Percentiles rank a stretch among this genome's conserved stretches.
phyloP scores from a whole-genome alignment of 768 basidiomycete species.

The Tulasnella sp. region DNA sequence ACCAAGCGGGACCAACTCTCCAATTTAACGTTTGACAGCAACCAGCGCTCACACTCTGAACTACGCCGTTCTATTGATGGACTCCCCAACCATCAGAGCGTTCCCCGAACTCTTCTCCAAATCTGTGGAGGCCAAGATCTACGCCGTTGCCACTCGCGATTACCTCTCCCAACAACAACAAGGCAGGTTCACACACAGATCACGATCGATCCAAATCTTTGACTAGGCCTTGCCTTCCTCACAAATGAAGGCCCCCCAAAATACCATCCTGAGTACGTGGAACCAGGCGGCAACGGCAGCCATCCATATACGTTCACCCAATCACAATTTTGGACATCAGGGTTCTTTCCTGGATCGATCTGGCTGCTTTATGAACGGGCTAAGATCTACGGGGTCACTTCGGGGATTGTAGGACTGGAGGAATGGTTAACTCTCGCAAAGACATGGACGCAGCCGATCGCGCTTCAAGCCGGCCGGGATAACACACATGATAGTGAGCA shows the following conservation, averaged over 20 bases:
- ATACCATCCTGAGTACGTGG: slow-evolving; percentile 1
- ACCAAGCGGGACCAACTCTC: too few species aligned
- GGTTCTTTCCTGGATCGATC: slow-evolving; percentile 10
- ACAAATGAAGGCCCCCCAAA: neutral
- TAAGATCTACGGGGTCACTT: neutral
- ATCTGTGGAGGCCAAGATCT: slow-evolving; percentile 8
- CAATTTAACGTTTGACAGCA: too few species aligned
- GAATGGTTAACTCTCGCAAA: neutral
- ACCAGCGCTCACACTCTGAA: too few species aligned
- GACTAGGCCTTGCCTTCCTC: too few species aligned
- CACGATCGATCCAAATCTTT: too few species aligned
- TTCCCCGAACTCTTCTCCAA: slow-evolving; percentile 2
- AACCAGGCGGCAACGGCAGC: neutral
- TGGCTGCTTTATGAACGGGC: slow-evolving; percentile 5
- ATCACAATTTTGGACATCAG: slow-evolving; percentile 8
- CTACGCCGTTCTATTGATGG: too few species aligned
- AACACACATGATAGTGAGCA: slow-evolving; percentile 9
- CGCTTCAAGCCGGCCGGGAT: neutral
- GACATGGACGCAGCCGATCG: neutral
- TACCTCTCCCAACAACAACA: neutral
- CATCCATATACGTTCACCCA: slow-evolving; percentile 1
- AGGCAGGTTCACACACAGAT: too few species aligned
- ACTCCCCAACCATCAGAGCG: neutral
- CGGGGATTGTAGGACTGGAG: neutral
- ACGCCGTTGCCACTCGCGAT: slow-evolving; percentile 1